Evolutionary conservation across 371 early-diverging fungal genomes (phyloP), one percentile per base, ranked within the genome.

Genomic region (Zychaea mexicana): DNA sequence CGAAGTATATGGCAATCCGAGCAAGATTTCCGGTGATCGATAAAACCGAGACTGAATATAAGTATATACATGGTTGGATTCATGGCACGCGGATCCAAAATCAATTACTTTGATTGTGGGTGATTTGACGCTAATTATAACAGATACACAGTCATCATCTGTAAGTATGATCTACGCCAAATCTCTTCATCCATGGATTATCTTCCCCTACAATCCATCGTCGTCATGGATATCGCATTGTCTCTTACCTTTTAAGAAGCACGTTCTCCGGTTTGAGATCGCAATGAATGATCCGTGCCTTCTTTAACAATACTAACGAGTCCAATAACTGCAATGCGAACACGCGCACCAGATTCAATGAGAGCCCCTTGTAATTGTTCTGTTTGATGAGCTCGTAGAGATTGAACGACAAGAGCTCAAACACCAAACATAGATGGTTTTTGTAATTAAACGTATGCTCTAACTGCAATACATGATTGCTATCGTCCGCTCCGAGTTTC

Each of bases 241-340:
- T n/a, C n/a, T 38, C 15, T 42, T 78, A 91, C 93, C 86, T 90
- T 68, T 89, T 88, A 26, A 98, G 79, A 58, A 99, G 64, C 47
- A 98, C 94, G 71, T 98, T 98, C 72, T 97, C 99, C 1, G 99
- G 99, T 74, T 99, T 99, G 61, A 99, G 82, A 79, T 99, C 99
- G 60, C 98, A 96, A 73, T 99, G 99, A 32, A 97, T 97, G 62
- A 99, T 92, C 52, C 91, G 88, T 1, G 96, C 93, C 61, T 89
- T 85, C 68, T 89, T 90, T 39, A 99, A 71, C 9, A 96, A 78
- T 26, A 79, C 77, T 62, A 99, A 77, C 4, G 96, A 91, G 67
- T 96, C 96, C 63, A 99, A 58, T 19, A 79, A 85, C 72, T 99
- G 98, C 19, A 84, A 72, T 3, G 94, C 85, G 60, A 99, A 91